Percentiles rank a stretch among this genome's conserved stretches.
These are phyloP conservation scores for Boletellus deceptivus DNA, from an alignment of 1,284 basidiomycete species.

Conservation along the genomic window DNA sequence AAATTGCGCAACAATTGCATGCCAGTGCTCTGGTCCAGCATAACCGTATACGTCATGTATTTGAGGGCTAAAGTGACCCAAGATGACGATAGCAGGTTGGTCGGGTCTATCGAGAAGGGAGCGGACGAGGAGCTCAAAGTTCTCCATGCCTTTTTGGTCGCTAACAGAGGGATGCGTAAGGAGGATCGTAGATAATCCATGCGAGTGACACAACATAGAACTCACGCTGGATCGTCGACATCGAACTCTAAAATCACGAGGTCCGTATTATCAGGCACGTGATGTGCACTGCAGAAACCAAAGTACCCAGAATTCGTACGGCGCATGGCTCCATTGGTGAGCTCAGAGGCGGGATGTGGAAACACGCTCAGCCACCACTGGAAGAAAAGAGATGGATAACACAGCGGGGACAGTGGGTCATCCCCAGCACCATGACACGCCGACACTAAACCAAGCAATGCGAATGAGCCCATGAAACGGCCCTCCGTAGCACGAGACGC, in stretches of 20 bases:
- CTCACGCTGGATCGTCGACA: constrained; percentile 81
- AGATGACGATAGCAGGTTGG: constrained; percentile 83
- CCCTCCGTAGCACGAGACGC: constrained; percentile 30
- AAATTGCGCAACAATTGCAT: constrained; percentile 87
- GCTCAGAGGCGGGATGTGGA: constrained; percentile 90
- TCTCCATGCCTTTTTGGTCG: constrained; percentile 67
- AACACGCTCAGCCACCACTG: constrained; percentile 94
- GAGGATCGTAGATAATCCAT: neutral
- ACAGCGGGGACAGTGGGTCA: constrained; percentile 80
- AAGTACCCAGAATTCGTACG: constrained; percentile 90
- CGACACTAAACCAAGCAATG: constrained; percentile 54
- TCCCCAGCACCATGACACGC: constrained; percentile 93
- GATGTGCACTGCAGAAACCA: constrained; percentile 87
- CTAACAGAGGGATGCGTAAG: constrained; percentile 38
- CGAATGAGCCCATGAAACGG: neutral
- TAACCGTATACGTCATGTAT: constrained; percentile 77
- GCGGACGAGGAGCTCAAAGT: constrained; percentile 89
- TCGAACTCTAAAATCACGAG: constrained; percentile 93
- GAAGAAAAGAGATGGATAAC: constrained; percentile 91
- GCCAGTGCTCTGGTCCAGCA: constrained; percentile 84
- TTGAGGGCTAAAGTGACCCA: constrained; percentile 91
- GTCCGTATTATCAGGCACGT: constrained; percentile 89
- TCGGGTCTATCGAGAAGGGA: constrained; percentile 87
- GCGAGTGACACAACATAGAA: constrained; percentile 13
- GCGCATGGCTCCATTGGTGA: constrained; percentile 93